Evolutionary conservation across 768 basidiomycete species (phyloP).

Genomic region (Boletus coccyginus): DNA sequence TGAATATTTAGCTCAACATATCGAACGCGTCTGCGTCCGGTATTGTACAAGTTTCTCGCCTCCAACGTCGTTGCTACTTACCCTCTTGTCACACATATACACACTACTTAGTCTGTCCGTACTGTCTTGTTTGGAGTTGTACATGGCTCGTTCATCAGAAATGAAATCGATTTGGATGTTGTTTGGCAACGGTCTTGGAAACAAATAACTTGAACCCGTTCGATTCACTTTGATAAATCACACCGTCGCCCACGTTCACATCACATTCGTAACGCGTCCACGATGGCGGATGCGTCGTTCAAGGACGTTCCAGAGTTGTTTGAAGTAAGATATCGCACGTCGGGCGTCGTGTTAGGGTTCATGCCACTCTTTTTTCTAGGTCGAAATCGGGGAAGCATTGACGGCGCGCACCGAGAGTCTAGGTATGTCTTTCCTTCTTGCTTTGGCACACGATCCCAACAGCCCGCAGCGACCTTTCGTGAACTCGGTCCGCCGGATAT

Average conservation of each 20-base stretch:
- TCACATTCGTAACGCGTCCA: conserved; percentile 5
- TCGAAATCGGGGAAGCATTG: conserved; percentile 87
- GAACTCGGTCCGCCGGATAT: conserved; percentile 98
- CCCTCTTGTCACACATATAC: conserved; percentile 10
- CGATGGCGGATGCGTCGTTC: conserved; percentile 71
- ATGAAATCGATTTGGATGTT: conserved; percentile 11
- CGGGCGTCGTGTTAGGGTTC: neutral
- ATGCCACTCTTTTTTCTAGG: conserved; percentile 38
- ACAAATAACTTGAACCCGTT: conserved; percentile 16
- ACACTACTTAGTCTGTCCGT: conserved; percentile 9
- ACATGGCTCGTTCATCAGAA: conserved; percentile 7
- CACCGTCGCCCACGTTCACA: neutral
- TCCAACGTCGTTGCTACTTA: conserved; percentile 3
- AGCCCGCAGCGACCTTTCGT: conserved; percentile 78
- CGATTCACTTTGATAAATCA: neutral
- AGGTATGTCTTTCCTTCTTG: conserved; percentile 51
- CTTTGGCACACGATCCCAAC: neutral
- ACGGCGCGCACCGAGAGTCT: conserved; percentile 89
- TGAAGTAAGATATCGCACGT: conserved; percentile 55
- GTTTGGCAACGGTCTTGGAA: conserved; percentile 28
- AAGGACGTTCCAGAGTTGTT: conserved; percentile 97
- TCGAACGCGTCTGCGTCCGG: neutral
- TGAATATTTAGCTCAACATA: conserved; percentile 2
- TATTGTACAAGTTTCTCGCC: conserved; percentile 1
- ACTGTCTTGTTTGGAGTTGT: conserved; percentile 16